These are phyloP conservation scores for Tulasnella sp. DNA, from an alignment of 768 basidiomycete genomes.

Conservation along the genomic window DNA sequence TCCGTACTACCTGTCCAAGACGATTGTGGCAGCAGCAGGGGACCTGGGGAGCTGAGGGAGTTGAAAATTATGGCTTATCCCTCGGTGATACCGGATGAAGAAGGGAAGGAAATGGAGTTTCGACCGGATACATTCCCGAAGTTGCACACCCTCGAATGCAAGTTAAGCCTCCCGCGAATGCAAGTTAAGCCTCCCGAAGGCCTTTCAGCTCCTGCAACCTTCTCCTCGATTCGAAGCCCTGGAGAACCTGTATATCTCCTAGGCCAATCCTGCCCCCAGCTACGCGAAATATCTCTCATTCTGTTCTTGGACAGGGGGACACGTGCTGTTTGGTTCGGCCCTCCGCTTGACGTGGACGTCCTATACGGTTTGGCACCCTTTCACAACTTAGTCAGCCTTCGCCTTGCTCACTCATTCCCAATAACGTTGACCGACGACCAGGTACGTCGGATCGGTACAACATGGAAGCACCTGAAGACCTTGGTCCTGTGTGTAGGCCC, in stretches of 20 bases:
- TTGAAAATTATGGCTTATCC: neutral
- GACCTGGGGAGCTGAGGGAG: neutral
- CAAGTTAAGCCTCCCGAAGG: neutral
- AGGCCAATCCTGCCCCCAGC: neutral
- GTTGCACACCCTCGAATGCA: neutral
- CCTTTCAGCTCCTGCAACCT: neutral
- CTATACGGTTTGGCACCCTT: neutral
- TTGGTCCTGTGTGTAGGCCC: neutral
- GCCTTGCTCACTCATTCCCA: neutral
- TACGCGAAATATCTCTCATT: neutral
- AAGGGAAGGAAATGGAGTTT: neutral
- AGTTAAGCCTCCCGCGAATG: too few relatives aligned
- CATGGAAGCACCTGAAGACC: neutral
- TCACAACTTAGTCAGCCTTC: neutral
- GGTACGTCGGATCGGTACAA: neutral
- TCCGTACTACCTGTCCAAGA: neutral
- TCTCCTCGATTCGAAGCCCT: conserved; percentile 2
- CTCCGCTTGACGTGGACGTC: neutral
- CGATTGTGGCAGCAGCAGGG: neutral
- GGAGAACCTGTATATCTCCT: neutral
- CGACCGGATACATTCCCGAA: neutral
- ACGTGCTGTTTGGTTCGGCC: too few relatives aligned
- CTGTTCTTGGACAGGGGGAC: neutral
- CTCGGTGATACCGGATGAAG: too few relatives aligned
- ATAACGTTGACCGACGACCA: neutral